Evolutionary conservation across 257 asterid species (phyloP).

Genomic region (Salvia splendens): DNA sequence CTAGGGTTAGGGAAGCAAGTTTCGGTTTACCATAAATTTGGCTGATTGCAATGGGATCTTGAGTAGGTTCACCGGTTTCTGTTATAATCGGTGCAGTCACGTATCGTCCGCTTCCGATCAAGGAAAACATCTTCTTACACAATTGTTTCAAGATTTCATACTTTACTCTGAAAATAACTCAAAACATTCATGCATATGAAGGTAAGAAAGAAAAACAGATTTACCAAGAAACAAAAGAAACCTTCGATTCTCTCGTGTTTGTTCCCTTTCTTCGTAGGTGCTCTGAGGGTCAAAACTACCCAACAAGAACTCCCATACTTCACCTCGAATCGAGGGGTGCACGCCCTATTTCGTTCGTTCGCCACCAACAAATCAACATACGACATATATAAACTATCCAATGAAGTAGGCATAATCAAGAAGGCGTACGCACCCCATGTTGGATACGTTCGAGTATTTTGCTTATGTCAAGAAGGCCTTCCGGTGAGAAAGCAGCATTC

Average conservation of each 20-base stretch:
- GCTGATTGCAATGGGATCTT: slow-evolving; percentile 84
- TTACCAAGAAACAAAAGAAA: slow-evolving; percentile 20
- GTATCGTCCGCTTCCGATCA: slow-evolving; percentile 81
- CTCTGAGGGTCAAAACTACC: slow-evolving; percentile 85
- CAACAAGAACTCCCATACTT: slow-evolving; percentile 95
- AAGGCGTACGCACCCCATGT: slow-evolving; percentile 63
- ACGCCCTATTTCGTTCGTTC: slow-evolving; percentile 57
- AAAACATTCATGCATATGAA: not conserved
- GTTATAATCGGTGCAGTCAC: slow-evolving; percentile 85
- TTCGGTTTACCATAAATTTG: slow-evolving; percentile 47
- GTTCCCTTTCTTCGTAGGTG: slow-evolving; percentile 70
- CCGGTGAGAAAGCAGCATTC: slow-evolving; percentile 74
- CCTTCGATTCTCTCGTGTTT: slow-evolving; percentile 70
- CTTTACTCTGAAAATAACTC: slow-evolving; percentile 57
- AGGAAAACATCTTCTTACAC: slow-evolving; percentile 78
- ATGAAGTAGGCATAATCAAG: not conserved
- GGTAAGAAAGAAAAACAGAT: not conserved
- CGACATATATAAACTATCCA: not conserved
- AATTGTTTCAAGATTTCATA: slow-evolving; percentile 71
- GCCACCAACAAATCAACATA: not conserved
- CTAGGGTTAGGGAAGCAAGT: not conserved
- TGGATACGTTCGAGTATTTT: slow-evolving; percentile 78
- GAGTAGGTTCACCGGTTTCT: slow-evolving; percentile 74
- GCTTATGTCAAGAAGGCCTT: slow-evolving; percentile 83
- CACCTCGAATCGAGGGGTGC: slow-evolving; percentile 98